Base-by-base conservation (phyloP, 441 rosid genomes). In the Eutrema salsugineum region DNA sequence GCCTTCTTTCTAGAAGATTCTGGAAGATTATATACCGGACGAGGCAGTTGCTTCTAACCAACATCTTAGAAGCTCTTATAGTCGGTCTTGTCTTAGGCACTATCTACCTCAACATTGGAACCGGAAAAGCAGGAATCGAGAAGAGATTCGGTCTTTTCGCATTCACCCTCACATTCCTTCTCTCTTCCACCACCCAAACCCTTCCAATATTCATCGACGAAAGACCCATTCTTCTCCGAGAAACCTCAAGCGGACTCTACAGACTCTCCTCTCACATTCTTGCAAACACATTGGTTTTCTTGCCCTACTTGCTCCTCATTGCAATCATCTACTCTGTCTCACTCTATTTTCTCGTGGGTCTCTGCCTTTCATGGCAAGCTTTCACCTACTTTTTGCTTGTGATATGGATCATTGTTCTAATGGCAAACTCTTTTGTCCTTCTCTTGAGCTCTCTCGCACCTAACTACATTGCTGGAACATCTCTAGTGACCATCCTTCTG, bases 1-100 rank as follows among this genome's bases (percentile, higher is more conserved):
- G 57, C 24, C 79, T 82, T 28, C 81, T 93, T 6, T 85, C 78
- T 15, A 69, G 68, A 43, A 76, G 97, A 63, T 85, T 81, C 27
- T 91, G 91, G 96, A 91, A 87, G 83, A 91, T 88, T 48, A 84
- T 93, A 58, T 91, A 83, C 83, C 80, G 97, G 68, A 91, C 96
- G 42, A 83, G 80, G 59, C 98, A 93, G 82, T 87, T 93, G 49
- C 83, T 93, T 16, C 66, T 93, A 35, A 89, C 94, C 12, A 91
- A 89, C 54, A 77, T 93, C 42, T 30, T 91, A 28, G 96, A 93
- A 72, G 94, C 94, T n/a, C 86, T 93, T 22, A 55, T 91, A 30
- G 98, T 93, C 0, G 98, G 98, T 15, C 79, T 93, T 44, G 98
- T 91, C 58, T 77, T 93, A 54, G 98, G 97, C 22, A 93, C 97